phyloP scores from a whole-genome alignment of 495 filamentous ascomycete genomes.

The Penicillium macrosclerotiorum region DNA sequence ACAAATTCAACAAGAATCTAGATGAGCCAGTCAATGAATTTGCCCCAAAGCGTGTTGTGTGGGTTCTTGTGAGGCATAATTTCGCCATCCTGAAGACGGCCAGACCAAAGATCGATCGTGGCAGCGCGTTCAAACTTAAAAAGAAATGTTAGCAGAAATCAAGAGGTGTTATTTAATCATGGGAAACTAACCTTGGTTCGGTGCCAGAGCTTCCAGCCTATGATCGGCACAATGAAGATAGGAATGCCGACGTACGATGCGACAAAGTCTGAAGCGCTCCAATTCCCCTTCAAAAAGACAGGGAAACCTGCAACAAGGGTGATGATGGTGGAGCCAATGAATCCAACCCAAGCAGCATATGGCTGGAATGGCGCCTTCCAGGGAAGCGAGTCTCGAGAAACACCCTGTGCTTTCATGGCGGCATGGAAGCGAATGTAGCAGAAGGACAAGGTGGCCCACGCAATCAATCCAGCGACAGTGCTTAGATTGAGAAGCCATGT shows the following conservation, averaged over 20 bases:
- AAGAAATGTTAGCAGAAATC: background rate
- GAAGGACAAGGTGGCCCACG: conserved; percentile 58
- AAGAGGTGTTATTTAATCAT: background rate
- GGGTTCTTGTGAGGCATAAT: conserved; percentile 20
- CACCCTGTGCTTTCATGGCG: conserved; percentile 57
- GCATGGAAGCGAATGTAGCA: conserved; percentile 63
- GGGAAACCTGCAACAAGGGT: conserved; percentile 42
- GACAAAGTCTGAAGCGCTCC: conserved; percentile 50
- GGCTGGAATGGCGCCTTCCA: conserved; percentile 61
- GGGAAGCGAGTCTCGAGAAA: conserved; percentile 54
- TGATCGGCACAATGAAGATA: conserved; percentile 56
- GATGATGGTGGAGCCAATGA: conserved; percentile 54
- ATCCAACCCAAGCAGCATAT: conserved; percentile 57
- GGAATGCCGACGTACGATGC: conserved; percentile 56
- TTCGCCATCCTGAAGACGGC: conserved; percentile 37
- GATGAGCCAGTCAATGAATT: conserved; percentile 33
- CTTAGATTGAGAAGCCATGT: conserved; percentile 61
- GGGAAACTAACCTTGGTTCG: conserved; percentile 41
- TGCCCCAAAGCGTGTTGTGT: conserved; percentile 20
- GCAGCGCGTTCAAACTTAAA: conserved; percentile 27
- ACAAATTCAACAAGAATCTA: conserved; percentile 14
- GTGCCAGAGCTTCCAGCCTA: conserved; percentile 59
- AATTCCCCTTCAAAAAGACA: conserved; percentile 37
- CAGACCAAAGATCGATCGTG: conserved; percentile 36
- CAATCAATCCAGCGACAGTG: conserved; percentile 58